These are phyloP conservation scores for Diplodia scrobiculata DNA, from an alignment of 2,329 filamentous ascomycete species.

Conservation along the genomic window DNA sequence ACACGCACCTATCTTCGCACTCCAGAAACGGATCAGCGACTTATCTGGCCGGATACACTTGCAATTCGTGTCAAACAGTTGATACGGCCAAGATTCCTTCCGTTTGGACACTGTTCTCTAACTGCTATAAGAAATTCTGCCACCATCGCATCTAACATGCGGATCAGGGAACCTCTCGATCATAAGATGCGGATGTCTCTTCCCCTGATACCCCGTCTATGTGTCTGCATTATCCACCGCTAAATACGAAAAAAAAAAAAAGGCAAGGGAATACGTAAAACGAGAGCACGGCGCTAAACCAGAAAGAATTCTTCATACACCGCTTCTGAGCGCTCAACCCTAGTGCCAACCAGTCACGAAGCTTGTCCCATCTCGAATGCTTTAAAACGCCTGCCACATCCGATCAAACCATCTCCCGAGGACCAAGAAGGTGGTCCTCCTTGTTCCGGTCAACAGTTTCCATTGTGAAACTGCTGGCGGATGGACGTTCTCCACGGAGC, in stretches of 20 bases:
- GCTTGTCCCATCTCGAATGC: not conserved
- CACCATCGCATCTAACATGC: not conserved
- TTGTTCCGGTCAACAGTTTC: not conserved
- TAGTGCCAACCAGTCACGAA: not conserved
- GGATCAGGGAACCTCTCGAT: not conserved
- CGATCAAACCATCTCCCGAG: constrained; percentile 10
- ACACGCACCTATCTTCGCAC: not conserved
- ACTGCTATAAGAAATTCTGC: not conserved
- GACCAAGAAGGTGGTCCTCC: not conserved
- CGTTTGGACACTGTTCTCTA: not conserved
- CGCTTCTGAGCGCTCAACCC: no score
- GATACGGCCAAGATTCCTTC: not conserved
- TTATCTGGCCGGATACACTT: not conserved
- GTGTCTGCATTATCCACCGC: not conserved
- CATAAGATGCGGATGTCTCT: no score
- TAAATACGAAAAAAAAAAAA: not conserved
- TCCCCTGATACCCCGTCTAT: not conserved
- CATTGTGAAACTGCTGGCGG: not conserved
- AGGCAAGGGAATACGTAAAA: not conserved
- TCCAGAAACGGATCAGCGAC: not conserved
- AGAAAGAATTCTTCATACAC: not conserved
- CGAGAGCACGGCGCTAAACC: not conserved
- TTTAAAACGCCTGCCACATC: no score
- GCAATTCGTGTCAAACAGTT: not conserved
- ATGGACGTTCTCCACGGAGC: constrained; percentile 20